Evolutionary conservation across 2,329 filamentous ascomycete genomes (phyloP).

Genomic region (Biscogniauxia marginata): DNA sequence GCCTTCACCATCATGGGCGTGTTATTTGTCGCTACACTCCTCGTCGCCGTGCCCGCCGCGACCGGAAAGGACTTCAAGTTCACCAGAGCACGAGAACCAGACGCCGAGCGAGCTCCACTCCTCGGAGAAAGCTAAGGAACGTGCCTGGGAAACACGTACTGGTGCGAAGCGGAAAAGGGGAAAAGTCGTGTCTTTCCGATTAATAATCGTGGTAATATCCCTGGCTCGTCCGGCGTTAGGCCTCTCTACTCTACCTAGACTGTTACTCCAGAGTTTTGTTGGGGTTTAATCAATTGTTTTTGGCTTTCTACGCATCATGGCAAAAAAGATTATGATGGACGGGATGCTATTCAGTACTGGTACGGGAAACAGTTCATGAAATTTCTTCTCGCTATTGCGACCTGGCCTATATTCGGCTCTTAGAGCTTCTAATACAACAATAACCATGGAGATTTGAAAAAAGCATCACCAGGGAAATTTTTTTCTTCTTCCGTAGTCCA

Average conservation of each 20-base stretch:
- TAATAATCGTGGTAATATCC: neutral
- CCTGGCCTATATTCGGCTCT: no score
- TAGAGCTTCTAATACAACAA: no score
- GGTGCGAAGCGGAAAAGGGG: neutral
- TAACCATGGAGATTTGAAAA: no score
- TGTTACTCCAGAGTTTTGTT: neutral
- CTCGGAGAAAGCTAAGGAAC: constrained; percentile 46
- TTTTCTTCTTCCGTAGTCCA: no score
- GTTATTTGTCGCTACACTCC: constrained; percentile 67
- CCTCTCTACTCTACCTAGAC: neutral
- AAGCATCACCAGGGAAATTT: no score
- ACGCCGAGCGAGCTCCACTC: constrained; percentile 61
- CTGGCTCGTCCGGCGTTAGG: neutral
- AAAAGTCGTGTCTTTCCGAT: neutral
- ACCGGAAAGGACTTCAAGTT: constrained; percentile 57
- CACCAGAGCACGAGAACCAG: constrained; percentile 42
- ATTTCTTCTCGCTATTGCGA: no score
- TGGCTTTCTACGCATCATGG: neutral
- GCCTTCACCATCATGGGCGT: constrained; percentile 78
- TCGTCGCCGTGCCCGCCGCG: constrained; percentile 63
- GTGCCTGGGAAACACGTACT: neutral
- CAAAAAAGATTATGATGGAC: neutral
- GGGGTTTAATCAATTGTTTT: neutral
- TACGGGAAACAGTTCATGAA: no score
- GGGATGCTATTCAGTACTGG: no score